A percentile compares a stretch with the other conserved stretches of the same genome.
Conservation (phyloP, 495 filamentous ascomycete genomes). For the Neurospora sp. region DNA sequence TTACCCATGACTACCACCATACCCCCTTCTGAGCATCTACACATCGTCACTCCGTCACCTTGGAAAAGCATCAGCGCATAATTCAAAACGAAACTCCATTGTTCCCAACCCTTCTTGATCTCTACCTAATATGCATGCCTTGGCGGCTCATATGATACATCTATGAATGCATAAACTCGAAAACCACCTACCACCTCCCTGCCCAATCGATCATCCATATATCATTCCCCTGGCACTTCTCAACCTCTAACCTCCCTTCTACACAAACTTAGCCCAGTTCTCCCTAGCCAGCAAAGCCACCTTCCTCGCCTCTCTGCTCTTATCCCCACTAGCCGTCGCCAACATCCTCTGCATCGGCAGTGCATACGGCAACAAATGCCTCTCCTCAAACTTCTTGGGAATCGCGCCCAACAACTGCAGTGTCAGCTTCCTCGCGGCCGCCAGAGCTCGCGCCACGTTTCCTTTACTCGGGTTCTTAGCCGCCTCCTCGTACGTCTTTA, state of each 20-base stretch:
- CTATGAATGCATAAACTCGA: neutral
- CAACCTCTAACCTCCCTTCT: neutral
- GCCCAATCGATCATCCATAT: neutral
- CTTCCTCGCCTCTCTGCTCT: slow-evolving; percentile 32
- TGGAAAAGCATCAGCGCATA: neutral
- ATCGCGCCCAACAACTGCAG: slow-evolving; percentile 30
- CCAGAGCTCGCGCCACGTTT: neutral
- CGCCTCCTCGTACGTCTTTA: slow-evolving; percentile 18
- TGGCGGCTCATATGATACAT: neutral
- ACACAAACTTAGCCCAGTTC: slow-evolving; percentile 26
- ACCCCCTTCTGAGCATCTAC: neutral
- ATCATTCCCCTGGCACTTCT: neutral
- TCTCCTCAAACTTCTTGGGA: slow-evolving; percentile 30
- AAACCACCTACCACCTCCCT: neutral
- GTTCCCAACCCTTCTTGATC: neutral
- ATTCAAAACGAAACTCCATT: neutral
- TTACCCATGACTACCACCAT: neutral
- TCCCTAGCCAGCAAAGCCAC: slow-evolving; percentile 30
- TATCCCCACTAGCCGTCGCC: slow-evolving; percentile 32
- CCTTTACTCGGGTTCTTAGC: slow-evolving; percentile 5
- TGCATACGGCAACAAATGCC: slow-evolving; percentile 25
- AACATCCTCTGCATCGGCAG: slow-evolving; percentile 29
- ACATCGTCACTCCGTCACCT: neutral
- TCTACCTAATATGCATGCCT: neutral
- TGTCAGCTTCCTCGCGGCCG: slow-evolving; percentile 24